phyloP scores from a whole-genome alignment of 2,329 filamentous ascomycete genomes.

The Stagonosporopsis tanaceti region DNA sequence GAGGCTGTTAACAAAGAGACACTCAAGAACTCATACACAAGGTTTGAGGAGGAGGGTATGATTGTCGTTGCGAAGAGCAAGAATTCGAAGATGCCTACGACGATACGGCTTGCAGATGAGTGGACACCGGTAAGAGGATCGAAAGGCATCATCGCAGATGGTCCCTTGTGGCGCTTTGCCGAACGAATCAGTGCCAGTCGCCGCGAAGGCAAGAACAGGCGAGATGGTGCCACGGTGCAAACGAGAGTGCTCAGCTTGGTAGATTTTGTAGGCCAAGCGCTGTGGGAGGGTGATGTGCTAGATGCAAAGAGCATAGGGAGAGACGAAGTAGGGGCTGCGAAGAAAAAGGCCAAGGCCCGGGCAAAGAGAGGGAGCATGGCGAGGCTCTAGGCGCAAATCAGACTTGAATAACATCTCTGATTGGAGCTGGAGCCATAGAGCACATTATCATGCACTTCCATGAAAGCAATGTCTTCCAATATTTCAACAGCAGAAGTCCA shows the following conservation, averaged over 20 bases:
- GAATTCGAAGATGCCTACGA: constrained; percentile 67
- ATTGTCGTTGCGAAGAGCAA: constrained; percentile 74
- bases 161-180: constrained; percentile 89
- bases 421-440: not conserved
- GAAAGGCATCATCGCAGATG: constrained; percentile 70
- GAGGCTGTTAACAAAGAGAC: constrained; percentile 99
- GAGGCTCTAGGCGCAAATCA: constrained; percentile 24
- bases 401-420: not conserved
- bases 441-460: not conserved
- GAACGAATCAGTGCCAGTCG: constrained; percentile 84
- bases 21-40: constrained; percentile 87
- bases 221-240: constrained; percentile 90
- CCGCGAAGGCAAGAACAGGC: constrained; percentile 91
- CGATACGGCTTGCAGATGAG: constrained; percentile 73
- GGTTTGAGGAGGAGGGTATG: constrained; percentile 91
- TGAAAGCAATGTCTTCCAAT: not conserved
- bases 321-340: constrained; percentile 21
- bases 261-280: constrained; percentile 72
- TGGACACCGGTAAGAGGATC: constrained; percentile 73
- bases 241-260: constrained; percentile 80
- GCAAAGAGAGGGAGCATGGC: constrained; percentile 46
- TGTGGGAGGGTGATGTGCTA: constrained; percentile 64
- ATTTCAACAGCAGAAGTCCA: not conserved
- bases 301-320: constrained; percentile 15
- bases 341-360: constrained; percentile 37